Evolutionary conservation across 176 grass and related monocot species (phyloP).

Genomic region (Carex myosuroides): DNA sequence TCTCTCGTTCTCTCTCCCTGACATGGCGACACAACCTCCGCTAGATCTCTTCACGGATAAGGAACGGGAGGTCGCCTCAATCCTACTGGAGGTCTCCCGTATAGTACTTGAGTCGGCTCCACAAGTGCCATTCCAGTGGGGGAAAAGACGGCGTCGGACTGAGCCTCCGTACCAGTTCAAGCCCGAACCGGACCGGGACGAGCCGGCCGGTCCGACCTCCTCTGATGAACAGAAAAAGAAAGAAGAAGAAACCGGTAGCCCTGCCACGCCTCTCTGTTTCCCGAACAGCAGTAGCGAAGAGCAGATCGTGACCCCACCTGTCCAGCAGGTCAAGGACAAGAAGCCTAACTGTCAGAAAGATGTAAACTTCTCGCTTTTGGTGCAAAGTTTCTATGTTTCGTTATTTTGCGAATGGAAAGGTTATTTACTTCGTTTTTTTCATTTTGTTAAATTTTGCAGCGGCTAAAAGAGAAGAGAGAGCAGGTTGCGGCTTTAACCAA

Average conservation of each 20-base stretch:
- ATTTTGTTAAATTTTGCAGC: neutral
- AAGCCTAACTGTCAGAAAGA: neutral
- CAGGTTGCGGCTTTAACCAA: neutral
- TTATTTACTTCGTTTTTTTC: neutral
- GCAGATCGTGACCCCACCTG: neutral
- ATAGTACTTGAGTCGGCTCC: neutral
- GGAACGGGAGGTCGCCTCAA: slow-evolving; percentile 23
- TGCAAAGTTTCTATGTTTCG: neutral
- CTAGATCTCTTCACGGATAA: neutral
- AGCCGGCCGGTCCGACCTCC: neutral
- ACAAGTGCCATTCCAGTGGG: slow-evolving; percentile 11
- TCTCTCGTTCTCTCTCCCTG: neutral
- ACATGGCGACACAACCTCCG: neutral
- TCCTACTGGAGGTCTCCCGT: neutral
- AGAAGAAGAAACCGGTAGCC: neutral
- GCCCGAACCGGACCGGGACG: neutral
- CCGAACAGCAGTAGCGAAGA: neutral
- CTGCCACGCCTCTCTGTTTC: slow-evolving; percentile 10
- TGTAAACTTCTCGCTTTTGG: neutral
- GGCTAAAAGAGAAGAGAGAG: slow-evolving; percentile 15
- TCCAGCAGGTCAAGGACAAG: neutral
- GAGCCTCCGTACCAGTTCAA: neutral
- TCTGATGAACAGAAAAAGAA: neutral
- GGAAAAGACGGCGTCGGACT: neutral
- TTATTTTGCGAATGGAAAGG: neutral